A percentile compares a stretch with the other conserved stretches of the same genome.
phyloP scores from a whole-genome alignment of 192 early-diverging fungal genomes.

The Backusella macrospora region DNA sequence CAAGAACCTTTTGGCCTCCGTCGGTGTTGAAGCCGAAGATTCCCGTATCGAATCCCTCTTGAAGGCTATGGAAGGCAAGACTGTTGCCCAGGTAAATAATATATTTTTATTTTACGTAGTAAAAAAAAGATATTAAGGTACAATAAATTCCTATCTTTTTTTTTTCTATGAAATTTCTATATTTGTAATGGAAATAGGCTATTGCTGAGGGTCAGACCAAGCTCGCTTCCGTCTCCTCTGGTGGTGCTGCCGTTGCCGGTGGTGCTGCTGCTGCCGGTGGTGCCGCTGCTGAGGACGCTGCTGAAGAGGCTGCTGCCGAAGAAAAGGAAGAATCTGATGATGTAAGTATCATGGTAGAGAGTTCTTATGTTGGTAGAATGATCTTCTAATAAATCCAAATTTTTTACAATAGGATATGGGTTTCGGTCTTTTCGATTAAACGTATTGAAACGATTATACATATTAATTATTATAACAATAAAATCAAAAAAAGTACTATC shows the following conservation, averaged over 20 bases:
- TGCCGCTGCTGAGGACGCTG: constrained; percentile 64
- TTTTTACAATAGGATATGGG: constrained; percentile 71
- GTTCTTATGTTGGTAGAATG: not conserved
- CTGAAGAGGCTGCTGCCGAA: constrained; percentile 85
- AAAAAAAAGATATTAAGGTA: not conserved
- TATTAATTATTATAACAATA: not conserved
- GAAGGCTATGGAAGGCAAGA: constrained; percentile 84
- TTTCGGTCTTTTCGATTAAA: constrained; percentile 96
- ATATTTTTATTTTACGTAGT: not conserved
- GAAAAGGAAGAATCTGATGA: constrained; percentile 89
- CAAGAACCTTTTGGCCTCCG: constrained; percentile 81
- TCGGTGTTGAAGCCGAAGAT: constrained; percentile 88
- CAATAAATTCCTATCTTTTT: not conserved
- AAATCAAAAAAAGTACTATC: not conserved
- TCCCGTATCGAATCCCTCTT: constrained; percentile 77
- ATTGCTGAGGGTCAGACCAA: constrained; percentile 89
- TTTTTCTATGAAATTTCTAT: not conserved
- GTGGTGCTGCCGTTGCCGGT: constrained; percentile 76
- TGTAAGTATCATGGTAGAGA: constrained; percentile 36
- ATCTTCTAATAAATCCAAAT: not conserved
- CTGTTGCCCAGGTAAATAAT: constrained; percentile 70
- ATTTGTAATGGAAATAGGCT: constrained; percentile 50
- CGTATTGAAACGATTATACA: not conserved
- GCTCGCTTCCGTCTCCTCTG: constrained; percentile 91
- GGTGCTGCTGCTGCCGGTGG: constrained; percentile 67